Conservation (phyloP, 331 rosid species). For the Malus hybrid region DNA sequence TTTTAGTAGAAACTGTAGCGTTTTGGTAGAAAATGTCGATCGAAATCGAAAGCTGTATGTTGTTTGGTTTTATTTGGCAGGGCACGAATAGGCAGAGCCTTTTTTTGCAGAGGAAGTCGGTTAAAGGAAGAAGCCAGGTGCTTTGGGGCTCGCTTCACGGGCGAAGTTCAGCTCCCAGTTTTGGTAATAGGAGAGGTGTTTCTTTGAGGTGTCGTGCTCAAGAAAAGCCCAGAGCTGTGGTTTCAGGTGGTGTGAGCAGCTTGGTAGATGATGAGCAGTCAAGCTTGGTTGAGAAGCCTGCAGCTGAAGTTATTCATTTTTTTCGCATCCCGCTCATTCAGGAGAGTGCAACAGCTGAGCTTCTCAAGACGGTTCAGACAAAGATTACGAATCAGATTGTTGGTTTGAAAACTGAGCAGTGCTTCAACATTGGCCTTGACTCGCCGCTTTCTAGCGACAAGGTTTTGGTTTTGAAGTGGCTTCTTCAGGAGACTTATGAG, state of each 20-base stretch:
- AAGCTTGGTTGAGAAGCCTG: slow-evolving; percentile 44
- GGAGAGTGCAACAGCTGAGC: slow-evolving; percentile 60
- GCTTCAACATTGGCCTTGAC: slow-evolving; percentile 58
- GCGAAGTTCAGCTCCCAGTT: slow-evolving; percentile 4
- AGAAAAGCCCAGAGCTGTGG: slow-evolving; percentile 40
- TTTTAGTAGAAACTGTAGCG: background rate
- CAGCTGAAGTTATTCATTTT: slow-evolving; percentile 46
- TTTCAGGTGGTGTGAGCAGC: slow-evolving; percentile 37
- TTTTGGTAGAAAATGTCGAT: background rate
- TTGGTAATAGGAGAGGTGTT: slow-evolving; percentile 21
- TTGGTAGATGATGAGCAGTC: slow-evolving; percentile 39
- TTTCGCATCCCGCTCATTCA: slow-evolving; percentile 65
- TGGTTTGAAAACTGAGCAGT: slow-evolving; percentile 67
- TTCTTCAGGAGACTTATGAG: slow-evolving; percentile 82
- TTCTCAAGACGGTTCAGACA: slow-evolving; percentile 53
- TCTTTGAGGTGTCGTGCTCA: slow-evolving; percentile 45
- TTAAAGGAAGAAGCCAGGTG: slow-evolving; percentile 27
- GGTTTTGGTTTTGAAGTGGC: slow-evolving; percentile 57
- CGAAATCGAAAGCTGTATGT: background rate
- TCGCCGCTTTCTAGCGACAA: slow-evolving; percentile 40
- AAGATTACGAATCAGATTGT: slow-evolving; percentile 63
- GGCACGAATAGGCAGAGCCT: slow-evolving; percentile 51
- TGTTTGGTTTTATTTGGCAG: slow-evolving; percentile 15
- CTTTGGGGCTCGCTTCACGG: slow-evolving; percentile 45
- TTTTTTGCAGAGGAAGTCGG: slow-evolving; percentile 32